phyloP scores from a whole-genome alignment of 2,329 filamentous ascomycete species.

The Emergomyces pasteurianus region DNA sequence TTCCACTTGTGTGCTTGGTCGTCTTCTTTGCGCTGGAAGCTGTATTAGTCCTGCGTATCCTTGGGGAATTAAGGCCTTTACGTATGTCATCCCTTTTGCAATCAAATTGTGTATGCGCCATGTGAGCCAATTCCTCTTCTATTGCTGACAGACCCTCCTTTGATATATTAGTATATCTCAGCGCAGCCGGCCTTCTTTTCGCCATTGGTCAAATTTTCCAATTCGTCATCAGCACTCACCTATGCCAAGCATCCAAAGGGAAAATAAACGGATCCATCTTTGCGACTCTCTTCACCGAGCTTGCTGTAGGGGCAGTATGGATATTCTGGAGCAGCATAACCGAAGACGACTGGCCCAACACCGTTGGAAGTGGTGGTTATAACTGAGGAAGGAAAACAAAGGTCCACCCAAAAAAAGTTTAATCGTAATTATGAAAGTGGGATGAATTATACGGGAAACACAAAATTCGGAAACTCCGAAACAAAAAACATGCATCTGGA shows the following conservation, averaged over 20 bases:
- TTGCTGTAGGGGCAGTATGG: slow-evolving; percentile 76
- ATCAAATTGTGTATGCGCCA: not conserved
- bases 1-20: slow-evolving; percentile 78
- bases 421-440: not conserved
- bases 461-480: not conserved
- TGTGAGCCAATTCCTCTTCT: not conserved
- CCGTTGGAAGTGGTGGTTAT: slow-evolving; percentile 22
- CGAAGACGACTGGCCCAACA: slow-evolving; percentile 88
- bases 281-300: slow-evolving; percentile 80
- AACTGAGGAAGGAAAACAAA: slow-evolving; percentile 13
- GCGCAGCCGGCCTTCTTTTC: slow-evolving; percentile 64
- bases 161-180: slow-evolving; percentile 52
- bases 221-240: slow-evolving; percentile 82
- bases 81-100: slow-evolving; percentile 33
- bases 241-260: slow-evolving; percentile 70
- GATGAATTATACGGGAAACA: too few relatives aligned
- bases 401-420: not conserved
- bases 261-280: slow-evolving; percentile 91
- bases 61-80: slow-evolving; percentile 89
- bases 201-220: slow-evolving; percentile 92
- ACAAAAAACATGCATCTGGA: not conserved
- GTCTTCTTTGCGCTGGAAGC: slow-evolving; percentile 75
- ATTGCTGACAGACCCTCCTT: not conserved
- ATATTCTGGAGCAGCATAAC: slow-evolving; percentile 98
- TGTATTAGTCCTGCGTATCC: slow-evolving; percentile 69